phyloP scores from a whole-genome alignment of 305 asterid species.

The Fraxinus sp. region DNA sequence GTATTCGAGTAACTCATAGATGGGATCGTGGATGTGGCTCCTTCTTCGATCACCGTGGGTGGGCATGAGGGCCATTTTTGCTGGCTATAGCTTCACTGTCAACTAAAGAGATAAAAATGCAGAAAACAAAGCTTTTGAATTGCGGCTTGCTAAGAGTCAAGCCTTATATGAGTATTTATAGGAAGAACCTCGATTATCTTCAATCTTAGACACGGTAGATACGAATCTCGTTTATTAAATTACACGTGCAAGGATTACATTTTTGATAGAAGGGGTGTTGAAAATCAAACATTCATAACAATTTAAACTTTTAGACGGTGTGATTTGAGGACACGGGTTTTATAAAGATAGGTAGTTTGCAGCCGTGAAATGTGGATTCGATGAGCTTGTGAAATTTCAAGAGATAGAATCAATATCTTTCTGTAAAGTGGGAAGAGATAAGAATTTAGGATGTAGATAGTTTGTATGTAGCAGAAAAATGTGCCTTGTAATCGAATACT shows the following conservation, averaged over 20 bases:
- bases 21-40: not conserved
- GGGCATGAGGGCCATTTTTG: not conserved
- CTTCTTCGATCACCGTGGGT: not conserved
- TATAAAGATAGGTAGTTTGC: not conserved
- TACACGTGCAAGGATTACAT: not conserved
- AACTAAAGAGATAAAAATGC: not conserved
- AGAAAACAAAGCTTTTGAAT: not conserved
- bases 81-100: not conserved
- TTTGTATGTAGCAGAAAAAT: not conserved
- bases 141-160: not conserved
- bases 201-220: not conserved
- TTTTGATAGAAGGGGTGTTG: not conserved
- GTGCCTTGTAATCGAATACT: not conserved
- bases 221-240: not conserved
- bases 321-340: slow-evolving; percentile 19
- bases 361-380: not conserved
- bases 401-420: not conserved
- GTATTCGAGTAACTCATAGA: not conserved
- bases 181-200: not conserved
- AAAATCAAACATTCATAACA: not conserved
- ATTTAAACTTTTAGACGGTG: slow-evolving; percentile 17
- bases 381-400: not conserved
- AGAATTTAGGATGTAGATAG: not conserved
- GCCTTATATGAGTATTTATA: not conserved
- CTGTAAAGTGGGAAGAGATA: not conserved